These are phyloP conservation scores for Suhomyces faveliae DNA, from an alignment of 805 yeast genomes.

Conservation along the genomic window DNA sequence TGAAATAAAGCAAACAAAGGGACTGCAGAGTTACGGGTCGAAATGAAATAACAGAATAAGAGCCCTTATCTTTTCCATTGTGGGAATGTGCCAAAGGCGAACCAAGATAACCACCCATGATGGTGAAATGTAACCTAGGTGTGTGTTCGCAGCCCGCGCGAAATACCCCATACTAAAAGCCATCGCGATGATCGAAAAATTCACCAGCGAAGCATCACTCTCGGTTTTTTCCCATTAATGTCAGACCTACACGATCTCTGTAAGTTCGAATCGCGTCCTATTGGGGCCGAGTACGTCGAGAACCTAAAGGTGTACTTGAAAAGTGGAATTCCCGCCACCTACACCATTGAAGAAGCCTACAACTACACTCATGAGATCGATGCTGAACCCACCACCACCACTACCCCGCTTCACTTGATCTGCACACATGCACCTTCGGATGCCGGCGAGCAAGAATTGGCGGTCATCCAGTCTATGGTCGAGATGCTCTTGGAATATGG, in stretches of 20 bases:
- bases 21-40: no score
- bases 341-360: conserved; percentile 74
- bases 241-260: conserved; percentile 72
- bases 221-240: conserved; percentile 36
- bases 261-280: conserved; percentile 48
- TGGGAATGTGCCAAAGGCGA: no score
- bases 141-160: background rate
- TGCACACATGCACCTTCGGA: conserved; percentile 55
- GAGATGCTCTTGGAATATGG: conserved; percentile 74
- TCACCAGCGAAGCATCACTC: background rate
- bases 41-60: no score
- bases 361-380: conserved; percentile 49
- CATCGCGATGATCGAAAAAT: conserved; percentile 5
- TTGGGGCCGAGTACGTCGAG: conserved; percentile 44
- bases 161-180: background rate
- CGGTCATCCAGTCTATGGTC: conserved; percentile 53
- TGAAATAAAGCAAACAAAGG: background rate
- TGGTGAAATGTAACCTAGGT: no score
- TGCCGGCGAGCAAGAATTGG: conserved; percentile 39
- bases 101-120: no score
- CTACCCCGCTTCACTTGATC: conserved; percentile 78
- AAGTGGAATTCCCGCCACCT: conserved; percentile 78
- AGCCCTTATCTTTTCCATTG: no score
- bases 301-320: conserved; percentile 48
- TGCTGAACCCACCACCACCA: conserved; percentile 42